Percentiles rank a stretch among this genome's conserved stretches.
Conservation (phyloP, 2,329 filamentous ascomycete species). For the Drechslerella coelobrocha region DNA sequence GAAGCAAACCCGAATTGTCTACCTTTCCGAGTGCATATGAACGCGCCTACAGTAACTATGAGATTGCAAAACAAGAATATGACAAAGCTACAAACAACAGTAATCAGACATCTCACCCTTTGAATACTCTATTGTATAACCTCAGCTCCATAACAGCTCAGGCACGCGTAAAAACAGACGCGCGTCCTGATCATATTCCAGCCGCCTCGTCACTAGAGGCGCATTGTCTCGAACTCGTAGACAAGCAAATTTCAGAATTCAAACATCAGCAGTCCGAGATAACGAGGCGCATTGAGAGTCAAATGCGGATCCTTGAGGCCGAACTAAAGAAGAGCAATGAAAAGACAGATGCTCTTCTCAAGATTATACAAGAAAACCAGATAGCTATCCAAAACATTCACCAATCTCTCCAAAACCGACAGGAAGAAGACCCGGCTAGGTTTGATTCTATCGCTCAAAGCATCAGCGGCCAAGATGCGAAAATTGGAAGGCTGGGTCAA, state of each 20-base stretch:
- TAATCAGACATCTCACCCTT: neutral
- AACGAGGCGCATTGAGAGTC: neutral
- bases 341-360: neutral
- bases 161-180: neutral
- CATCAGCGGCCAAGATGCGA: neutral
- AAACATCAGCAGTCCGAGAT: neutral
- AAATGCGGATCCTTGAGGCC: neutral
- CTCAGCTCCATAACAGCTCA: neutral
- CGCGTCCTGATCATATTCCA: neutral
- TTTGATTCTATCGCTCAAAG: neutral
- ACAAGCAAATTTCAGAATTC: neutral
- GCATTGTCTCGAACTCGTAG: neutral
- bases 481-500: neutral
- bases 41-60: conserved; percentile 2
- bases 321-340: conserved; percentile 13
- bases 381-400: neutral
- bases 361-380: neutral
- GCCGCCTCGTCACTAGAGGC: neutral
- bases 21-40: conserved; percentile 11
- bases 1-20: conserved; percentile 12
- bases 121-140: conserved; percentile 1
- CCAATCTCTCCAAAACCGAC: neutral
- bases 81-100: conserved; percentile 4
- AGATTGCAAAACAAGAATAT: conserved; percentile 14
- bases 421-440: neutral